Evolutionary conservation across 1,284 basidiomycete species (phyloP), one percentile per base, ranked within the genome.

Genomic region (Stygiomarasmius scandens): DNA sequence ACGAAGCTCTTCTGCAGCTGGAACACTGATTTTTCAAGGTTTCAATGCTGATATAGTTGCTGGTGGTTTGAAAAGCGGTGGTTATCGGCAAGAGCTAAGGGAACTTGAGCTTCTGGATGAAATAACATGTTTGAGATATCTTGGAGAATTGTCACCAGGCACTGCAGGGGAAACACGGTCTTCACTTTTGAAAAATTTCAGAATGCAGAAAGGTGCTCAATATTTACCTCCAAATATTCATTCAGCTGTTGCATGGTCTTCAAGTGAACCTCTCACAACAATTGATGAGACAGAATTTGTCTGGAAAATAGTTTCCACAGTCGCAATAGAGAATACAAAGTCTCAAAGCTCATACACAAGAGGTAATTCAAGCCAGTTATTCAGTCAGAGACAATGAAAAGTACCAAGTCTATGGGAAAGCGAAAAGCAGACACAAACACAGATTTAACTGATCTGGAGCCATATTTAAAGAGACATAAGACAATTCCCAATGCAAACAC

Each of bases 181-280:
- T 62, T 5, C 41, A 27, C 22, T 25, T 60, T 14, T 44, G 58
- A 34, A 55, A 61, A 43, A 32, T 12, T 32, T 32, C 58, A 61
- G 22, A 57, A 56, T 36, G 38, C 58, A 9, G 54, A 63, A 23
- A 27, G 61, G 19, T 62, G 63, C 22, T 20, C 36, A 36, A 12
- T 51, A 6, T 32, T 12, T 32, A 32, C 29, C 29, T 32, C 29
- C 29, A 32, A 32, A 32, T 32, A 32, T 32, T 12, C 29, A 32
- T 32, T 12, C 29, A 6, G 29, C 29, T 32, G 12, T 32, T 32
- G 29, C 12, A 5, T 32, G 29, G 29, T 32, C 29, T 12, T 12
- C 29, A 32, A 12, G 12, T 32, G 29, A 32, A 32, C 12, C 29
- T 32, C 12, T 12, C 29, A 5, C 29, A 32, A 32, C 12, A 32